Base-by-base conservation (phyloP, 2,329 filamentous ascomycete genomes). In the Monosporascus sp. region DNA sequence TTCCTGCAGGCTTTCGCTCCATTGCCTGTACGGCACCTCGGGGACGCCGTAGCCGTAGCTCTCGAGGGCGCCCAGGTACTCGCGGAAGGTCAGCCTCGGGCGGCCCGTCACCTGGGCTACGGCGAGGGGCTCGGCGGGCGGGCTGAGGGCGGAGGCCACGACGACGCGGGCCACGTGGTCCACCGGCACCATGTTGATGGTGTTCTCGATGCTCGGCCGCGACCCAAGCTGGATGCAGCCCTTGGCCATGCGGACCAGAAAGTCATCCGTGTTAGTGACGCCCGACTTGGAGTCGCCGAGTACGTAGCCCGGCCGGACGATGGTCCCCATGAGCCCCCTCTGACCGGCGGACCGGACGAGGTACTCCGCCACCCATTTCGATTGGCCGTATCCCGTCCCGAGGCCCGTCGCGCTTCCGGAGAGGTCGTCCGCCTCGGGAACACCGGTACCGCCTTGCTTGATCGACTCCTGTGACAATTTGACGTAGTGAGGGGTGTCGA, bases 111-210 rank as follows among this genome's bases (percentile, higher is more conserved):
- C 31, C 31, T 34, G 31, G 4, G 84, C 80, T 5, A 96, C 89
- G 54, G 80, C 75, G 3, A 77, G 68, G 8, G 60, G 60, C 47
- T 58, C 62, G 4, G 65, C 58, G 1, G 83, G 77, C 1, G 85
- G 85, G 64, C 86, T 80, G 61, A 95, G 78, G 0, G 84, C 80
- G 5, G 86, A 77, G 1, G 91, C 89, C 18, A 90, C 83, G 25
- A 96, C 87, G 7, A 96, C 82, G n/a, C 83, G 79, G 1, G 86
- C 82, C 37, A 97, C 91, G 60, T 96, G 90, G 57, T 84, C 84
- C 25, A 96, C 91, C 0, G 93, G 92, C 0, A 96, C 88, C 69
- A 86, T 84, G 74, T 97, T 97, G 70, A 97, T 84, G 0, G 90
- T 89, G 74, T 96, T 97, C 67, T 78, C 72, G 60, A 97, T 95